These are phyloP conservation scores for Sugiyamaella boreocaroliniensis DNA, from an alignment of 805 yeast genomes.

Conservation along the genomic window DNA sequence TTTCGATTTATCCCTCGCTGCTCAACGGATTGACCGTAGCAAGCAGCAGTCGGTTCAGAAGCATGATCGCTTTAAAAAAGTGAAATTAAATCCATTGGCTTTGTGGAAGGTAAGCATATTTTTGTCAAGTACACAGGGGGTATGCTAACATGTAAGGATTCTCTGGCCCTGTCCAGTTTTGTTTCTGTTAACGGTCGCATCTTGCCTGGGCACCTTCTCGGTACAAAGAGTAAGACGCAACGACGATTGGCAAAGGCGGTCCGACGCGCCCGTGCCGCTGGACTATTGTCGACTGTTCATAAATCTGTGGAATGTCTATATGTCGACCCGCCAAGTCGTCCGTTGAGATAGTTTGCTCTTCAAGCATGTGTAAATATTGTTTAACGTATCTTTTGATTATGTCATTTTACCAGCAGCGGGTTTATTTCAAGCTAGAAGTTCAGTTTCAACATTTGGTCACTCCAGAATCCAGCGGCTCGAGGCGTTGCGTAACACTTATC, in stretches of 20 bases:
- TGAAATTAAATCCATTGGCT: constrained; percentile 20
- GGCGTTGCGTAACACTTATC: no score
- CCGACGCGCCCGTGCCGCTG: constrained; percentile 72
- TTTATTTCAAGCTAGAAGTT: no score
- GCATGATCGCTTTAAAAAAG: constrained; percentile 25
- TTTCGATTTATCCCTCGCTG: constrained; percentile 65
- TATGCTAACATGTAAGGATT: constrained; percentile 51
- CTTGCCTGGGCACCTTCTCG: constrained; percentile 63
- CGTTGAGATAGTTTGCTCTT: neutral
- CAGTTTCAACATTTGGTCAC: no score
- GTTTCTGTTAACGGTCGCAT: constrained; percentile 70
- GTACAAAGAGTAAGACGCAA: constrained; percentile 61
- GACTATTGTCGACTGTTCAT: constrained; percentile 71
- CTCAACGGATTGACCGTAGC: constrained; percentile 40
- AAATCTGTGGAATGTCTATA: constrained; percentile 23
- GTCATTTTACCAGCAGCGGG: no score
- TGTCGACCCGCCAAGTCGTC: constrained; percentile 7
- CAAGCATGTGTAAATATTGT: no score
- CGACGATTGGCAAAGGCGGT: constrained; percentile 67
- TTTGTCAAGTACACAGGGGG: constrained; percentile 46
- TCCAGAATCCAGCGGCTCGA: no score
- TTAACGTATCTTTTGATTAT: no score
- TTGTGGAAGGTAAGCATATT: constrained; percentile 17
- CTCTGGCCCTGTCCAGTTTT: constrained; percentile 59
- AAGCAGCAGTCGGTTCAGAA: constrained; percentile 3